Conservation (phyloP, 1,284 basidiomycete genomes). For the Leccinum subrobustum region DNA sequence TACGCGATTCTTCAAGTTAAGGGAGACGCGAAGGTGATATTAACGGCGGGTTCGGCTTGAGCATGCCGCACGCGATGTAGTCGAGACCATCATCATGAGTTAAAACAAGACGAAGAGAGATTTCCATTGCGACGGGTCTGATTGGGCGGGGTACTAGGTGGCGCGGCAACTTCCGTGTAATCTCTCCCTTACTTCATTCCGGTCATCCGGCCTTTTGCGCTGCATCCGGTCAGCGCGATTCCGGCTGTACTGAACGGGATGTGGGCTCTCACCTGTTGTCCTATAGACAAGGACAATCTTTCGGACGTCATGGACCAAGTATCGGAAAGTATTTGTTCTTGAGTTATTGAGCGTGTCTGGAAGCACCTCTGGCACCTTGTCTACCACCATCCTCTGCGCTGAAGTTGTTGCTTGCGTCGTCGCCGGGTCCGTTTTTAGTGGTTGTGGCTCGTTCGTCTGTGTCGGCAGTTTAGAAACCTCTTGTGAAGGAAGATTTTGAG, state of each 20-base stretch:
- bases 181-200: background rate
- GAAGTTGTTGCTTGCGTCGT: background rate
- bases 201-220: background rate
- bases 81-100: background rate
- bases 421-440: background rate
- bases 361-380: background rate
- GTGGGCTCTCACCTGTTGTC: background rate
- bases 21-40: background rate
- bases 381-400: background rate
- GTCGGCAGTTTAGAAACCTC: background rate
- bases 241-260: background rate
- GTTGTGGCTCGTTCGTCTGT: background rate
- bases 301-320: background rate
- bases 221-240: background rate
- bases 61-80: background rate
- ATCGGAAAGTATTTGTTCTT: background rate
- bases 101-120: background rate
- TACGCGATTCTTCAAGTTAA: background rate
- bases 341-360: background rate
- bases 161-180: conserved; percentile 17
- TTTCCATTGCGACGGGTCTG: background rate
- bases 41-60: background rate
- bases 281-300: background rate
- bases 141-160: background rate
- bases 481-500: too few relatives aligned